A percentile compares a stretch with the other conserved stretches of the same genome.
Conservation (phyloP, 129 eudicot species). For the Sambucus nigra region DNA sequence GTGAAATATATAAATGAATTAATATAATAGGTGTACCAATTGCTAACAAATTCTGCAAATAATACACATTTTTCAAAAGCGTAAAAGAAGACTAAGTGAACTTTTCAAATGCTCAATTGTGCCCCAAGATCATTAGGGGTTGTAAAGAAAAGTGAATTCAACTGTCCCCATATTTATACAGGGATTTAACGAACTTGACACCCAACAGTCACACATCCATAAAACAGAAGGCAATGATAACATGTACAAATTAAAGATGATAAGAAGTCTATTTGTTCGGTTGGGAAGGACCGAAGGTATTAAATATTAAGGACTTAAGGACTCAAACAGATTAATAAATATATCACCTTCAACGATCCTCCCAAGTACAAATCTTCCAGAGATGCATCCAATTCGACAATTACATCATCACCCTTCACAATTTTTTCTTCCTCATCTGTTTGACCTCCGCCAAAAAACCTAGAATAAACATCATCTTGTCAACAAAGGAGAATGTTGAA, state of each 20-base stretch:
- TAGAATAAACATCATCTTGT: slow-evolving; percentile 16
- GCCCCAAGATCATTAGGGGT: too few species aligned
- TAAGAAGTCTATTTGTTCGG: too few species aligned
- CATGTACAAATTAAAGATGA: too few species aligned
- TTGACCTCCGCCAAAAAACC: slow-evolving; percentile 89
- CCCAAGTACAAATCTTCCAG: slow-evolving; percentile 98
- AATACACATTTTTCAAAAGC: too few species aligned
- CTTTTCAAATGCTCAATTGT: too few species aligned
- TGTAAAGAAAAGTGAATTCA: neutral
- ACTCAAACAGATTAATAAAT: neutral
- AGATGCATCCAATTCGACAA: slow-evolving; percentile 90
- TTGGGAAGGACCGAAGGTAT: too few species aligned
- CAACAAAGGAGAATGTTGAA: slow-evolving; percentile 5
- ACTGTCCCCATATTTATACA: neutral
- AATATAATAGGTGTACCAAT: neutral
- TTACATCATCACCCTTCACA: slow-evolving; percentile 90
- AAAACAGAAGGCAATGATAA: neutral
- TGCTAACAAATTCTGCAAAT: too few species aligned
- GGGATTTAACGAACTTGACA: neutral
- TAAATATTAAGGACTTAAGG: too few species aligned
- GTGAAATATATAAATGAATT: too few species aligned
- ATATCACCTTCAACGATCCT: slow-evolving; percentile 77
- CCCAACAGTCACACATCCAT: neutral
- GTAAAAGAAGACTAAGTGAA: too few species aligned
- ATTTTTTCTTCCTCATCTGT: slow-evolving; percentile 82